A percentile compares a stretch with the other conserved stretches of the same genome.
Evolutionary conservation across 108 stramenopile species (phyloP).

Genomic region (Asterionellopsis glacialis): DNA sequence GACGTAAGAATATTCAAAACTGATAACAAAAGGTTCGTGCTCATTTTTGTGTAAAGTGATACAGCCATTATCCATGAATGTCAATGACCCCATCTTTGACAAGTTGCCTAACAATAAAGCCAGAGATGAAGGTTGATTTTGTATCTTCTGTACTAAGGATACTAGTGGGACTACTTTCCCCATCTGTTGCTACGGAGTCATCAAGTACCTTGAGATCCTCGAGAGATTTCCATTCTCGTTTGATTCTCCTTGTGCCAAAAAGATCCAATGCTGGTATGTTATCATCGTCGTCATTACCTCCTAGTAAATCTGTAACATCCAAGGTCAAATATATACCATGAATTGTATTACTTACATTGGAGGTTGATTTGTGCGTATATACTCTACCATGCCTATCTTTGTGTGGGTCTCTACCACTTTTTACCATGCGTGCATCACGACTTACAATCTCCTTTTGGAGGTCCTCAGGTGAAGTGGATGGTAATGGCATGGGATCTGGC

Average conservation of each 20-base stretch:
- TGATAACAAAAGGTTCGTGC: too few species aligned
- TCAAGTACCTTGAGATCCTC: too few species aligned
- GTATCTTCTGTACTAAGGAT: constrained; percentile 13
- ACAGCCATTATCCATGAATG: not conserved
- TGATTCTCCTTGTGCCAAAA: too few species aligned
- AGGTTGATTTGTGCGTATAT: constrained; percentile 31
- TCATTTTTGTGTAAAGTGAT: too few species aligned
- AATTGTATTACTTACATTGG: constrained; percentile 35
- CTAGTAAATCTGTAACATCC: constrained; percentile 7
- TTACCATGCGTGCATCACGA: constrained; percentile 19
- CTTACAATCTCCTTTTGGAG: constrained; percentile 18
- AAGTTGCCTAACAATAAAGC: constrained; percentile 27
- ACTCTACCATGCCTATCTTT: constrained; percentile 21
- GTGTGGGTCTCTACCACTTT: constrained; percentile 26
- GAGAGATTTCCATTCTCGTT: too few species aligned
- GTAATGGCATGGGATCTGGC: constrained; percentile 29
- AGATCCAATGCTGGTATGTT: too few species aligned
- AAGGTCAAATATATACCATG: constrained; percentile 30
- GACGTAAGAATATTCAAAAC: too few species aligned
- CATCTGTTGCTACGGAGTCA: too few species aligned
- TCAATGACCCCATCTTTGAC: constrained; percentile 28
- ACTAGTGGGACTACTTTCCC: too few species aligned
- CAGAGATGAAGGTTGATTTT: constrained; percentile 29
- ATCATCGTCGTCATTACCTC: too few species aligned
- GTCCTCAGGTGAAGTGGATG: constrained; percentile 14